A percentile compares a stretch with the other conserved stretches of the same genome.
phyloP scores from a whole-genome alignment of 805 yeast genomes.

The Starmerella riodocensis region DNA sequence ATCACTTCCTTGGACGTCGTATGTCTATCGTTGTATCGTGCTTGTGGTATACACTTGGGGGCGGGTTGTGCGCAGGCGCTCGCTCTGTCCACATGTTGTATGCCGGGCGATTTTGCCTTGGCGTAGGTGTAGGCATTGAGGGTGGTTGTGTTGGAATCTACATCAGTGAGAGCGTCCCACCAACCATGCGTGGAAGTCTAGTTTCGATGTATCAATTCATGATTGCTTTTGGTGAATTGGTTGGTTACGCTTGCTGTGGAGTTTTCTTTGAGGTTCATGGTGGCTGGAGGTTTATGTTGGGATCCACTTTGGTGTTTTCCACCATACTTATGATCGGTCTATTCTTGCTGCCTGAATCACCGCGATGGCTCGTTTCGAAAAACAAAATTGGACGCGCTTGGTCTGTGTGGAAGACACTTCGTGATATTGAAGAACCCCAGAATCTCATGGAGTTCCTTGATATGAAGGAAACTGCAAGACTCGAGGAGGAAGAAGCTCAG shows the following conservation, averaged over 20 bases:
- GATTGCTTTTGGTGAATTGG: slow-evolving; percentile 53
- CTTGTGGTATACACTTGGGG: slow-evolving; percentile 48
- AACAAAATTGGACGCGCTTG: slow-evolving; percentile 39
- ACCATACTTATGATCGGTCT: slow-evolving; percentile 38
- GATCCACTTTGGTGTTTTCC: slow-evolving; percentile 48
- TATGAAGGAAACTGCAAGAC: slow-evolving; percentile 40
- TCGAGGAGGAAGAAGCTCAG: slow-evolving; percentile 30
- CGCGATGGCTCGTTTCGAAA: slow-evolving; percentile 45
- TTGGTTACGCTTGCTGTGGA: slow-evolving; percentile 52
- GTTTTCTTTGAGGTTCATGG: slow-evolving; percentile 44
- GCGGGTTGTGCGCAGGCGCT: slow-evolving; percentile 44
- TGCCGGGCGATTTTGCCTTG: slow-evolving; percentile 48
- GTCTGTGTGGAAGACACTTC: slow-evolving; percentile 38
- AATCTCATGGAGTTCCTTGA: slow-evolving; percentile 44
- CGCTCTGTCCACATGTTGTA: slow-evolving; percentile 36
- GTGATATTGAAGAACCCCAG: slow-evolving; percentile 34
- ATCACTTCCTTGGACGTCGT: slow-evolving; percentile 44
- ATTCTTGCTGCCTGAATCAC: slow-evolving; percentile 47
- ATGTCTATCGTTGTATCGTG: slow-evolving; percentile 43
- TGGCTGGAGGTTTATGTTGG: slow-evolving; percentile 50
- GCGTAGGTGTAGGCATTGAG: slow-evolving; percentile 54
- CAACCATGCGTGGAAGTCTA: slow-evolving; percentile 43
- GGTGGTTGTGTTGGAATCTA: slow-evolving; percentile 54
- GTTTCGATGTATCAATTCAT: slow-evolving; percentile 53
- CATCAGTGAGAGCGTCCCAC: slow-evolving; percentile 48